Base-by-base conservation (phyloP, 352 stramenopile genomes). In the Pythium grandisporangium region DNA sequence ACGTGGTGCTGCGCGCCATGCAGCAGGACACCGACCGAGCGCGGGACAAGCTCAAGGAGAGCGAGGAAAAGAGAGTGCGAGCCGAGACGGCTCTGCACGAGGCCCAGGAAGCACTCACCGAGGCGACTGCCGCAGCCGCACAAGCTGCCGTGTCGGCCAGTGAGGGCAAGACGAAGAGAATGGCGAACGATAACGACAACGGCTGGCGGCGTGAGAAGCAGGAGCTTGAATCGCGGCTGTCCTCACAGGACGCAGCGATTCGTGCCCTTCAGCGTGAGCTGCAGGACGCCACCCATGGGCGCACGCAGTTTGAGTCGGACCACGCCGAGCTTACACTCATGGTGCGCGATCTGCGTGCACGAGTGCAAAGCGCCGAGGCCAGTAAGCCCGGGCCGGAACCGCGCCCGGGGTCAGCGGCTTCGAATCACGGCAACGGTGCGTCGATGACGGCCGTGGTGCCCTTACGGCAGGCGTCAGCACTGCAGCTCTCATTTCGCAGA, bases 291-390 rank as follows among this genome's bases (percentile, higher is more conserved):
- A 58, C 30, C 2, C 23, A 51, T 12, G 48, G 45, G 10, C 61
- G 61, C 7, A 49, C 58, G 20, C 56, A 68, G 24, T 62, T 82
- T 26, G 63, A 86, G 48, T 32, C 42, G 5, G 73, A 86, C 38
- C 84, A 86, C 51, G 53, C 51, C 8, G 70, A 78, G 23, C 61
- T 86, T 0, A 48, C 45, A 23, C 51, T 53, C 13, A 69, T 76
- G 17, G 57, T 84, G 5, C 50, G 62, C 1, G 70, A 82, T 6
- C 21, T 86, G 16, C 61, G 82, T 46, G 40, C 55, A 30, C 69
- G 66, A 19, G 63, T 29, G 17, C 66, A 48, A 33, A n/a, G n/a
- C n/a, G n/a, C n/a, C n/a, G n/a, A n/a, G n/a, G n/a, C n/a, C n/a
- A n/a, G n/a, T n/a, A n/a, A n/a, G n/a, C n/a, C n/a, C n/a, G n/a